phyloP scores from a whole-genome alignment of 1,139 yeast species.

The Protomyces pachydermus region DNA sequence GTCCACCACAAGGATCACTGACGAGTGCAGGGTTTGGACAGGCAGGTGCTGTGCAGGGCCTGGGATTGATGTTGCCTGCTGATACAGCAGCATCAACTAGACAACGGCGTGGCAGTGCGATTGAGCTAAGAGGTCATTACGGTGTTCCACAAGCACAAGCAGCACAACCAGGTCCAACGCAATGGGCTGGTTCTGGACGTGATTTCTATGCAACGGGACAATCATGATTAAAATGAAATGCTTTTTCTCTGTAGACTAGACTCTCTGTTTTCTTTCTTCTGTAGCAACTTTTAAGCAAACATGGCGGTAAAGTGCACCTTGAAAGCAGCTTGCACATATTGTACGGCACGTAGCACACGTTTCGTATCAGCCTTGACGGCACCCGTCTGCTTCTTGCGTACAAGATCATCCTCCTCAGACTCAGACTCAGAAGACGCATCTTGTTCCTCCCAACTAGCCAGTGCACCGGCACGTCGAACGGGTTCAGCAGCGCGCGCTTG shows the following conservation, averaged over 20 bases:
- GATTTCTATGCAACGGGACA: not conserved
- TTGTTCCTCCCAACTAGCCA: conserved; percentile 18
- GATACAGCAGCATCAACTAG: not conserved
- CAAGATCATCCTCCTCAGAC: conserved; percentile 8
- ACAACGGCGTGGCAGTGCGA: not conserved
- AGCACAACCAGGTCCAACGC: not conserved
- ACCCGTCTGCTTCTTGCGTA: conserved; percentile 5
- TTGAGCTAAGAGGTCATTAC: not conserved
- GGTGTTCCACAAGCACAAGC: not conserved
- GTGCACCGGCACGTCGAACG: conserved; percentile 10
- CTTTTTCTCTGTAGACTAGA: too few species aligned
- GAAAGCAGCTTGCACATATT: conserved; percentile 25
- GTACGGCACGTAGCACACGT: conserved; percentile 24
- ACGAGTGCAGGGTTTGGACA: not conserved
- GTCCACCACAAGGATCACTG: not conserved
- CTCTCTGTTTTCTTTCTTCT: too few species aligned
- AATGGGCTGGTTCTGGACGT: not conserved
- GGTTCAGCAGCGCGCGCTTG: conserved; percentile 13
- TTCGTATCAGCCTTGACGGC: conserved; percentile 22
- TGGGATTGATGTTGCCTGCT: not conserved
- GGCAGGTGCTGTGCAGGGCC: not conserved
- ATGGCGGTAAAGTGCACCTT: conserved; percentile 22
- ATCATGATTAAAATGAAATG: not conserved
- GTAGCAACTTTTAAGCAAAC: conserved; percentile 22
- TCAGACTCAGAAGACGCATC: conserved; percentile 8